A percentile compares a stretch with the other conserved stretches of the same genome.
Conservation (phyloP, 129 eudicot species). For the Centrapalus pauciflorus region DNA sequence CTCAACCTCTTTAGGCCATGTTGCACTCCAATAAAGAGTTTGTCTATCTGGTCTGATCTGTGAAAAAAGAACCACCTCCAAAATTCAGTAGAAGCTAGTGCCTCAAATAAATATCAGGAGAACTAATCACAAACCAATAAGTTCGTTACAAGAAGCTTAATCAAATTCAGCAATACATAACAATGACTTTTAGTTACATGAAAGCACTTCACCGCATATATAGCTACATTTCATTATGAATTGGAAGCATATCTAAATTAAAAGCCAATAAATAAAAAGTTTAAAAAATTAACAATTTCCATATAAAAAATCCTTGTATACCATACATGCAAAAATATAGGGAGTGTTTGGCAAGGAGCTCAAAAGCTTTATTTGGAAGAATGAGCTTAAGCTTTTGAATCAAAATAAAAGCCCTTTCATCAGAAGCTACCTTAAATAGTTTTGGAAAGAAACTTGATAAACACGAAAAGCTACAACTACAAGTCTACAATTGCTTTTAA, state of each 20-base stretch:
- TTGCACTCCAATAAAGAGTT: constrained; percentile 97
- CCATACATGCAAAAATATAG: background rate
- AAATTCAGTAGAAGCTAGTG: background rate
- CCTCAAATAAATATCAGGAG: background rate
- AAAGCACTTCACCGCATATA: background rate
- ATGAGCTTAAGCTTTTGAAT: no score
- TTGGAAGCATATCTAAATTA: background rate
- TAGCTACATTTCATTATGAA: background rate
- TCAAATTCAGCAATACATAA: background rate
- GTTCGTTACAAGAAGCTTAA: background rate
- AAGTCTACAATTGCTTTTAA: no score
- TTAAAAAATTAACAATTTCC: background rate
- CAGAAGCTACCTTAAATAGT: no score
- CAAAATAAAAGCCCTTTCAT: no score
- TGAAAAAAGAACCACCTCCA: constrained; percentile 10
- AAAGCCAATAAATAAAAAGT: background rate
- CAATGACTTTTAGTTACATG: background rate
- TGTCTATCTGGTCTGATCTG: constrained; percentile 99
- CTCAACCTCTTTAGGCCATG: constrained; percentile 98
- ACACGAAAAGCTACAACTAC: no score
- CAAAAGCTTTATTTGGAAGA: no score
- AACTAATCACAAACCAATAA: background rate
- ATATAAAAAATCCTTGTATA: background rate
- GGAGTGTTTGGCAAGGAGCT: no score
- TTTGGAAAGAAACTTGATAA: no score